phyloP scores from a whole-genome alignment of 768 basidiomycete species.

The Nevesoporus exiguus region DNA sequence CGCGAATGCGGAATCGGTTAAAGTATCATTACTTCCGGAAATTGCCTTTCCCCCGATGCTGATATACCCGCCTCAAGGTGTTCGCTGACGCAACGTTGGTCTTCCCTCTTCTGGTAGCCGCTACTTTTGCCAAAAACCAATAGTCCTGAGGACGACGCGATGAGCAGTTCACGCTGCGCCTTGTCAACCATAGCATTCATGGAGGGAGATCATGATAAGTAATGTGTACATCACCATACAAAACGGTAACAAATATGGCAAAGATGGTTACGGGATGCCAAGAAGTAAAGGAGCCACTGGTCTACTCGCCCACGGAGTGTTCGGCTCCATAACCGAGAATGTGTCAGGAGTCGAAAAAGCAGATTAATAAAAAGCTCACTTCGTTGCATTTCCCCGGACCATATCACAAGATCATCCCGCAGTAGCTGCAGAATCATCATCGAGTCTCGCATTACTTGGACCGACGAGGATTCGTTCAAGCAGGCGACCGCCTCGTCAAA shows the following conservation, averaged over 20 bases:
- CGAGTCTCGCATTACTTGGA: slow-evolving; percentile 60
- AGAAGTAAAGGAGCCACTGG: background rate
- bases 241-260: background rate
- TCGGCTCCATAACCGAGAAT: slow-evolving; percentile 21
- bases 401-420: slow-evolving; percentile 81
- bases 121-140: slow-evolving; percentile 72
- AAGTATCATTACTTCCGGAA: slow-evolving; percentile 42
- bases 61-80: slow-evolving; percentile 40
- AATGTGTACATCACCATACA: slow-evolving; percentile 7
- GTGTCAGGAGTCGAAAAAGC: slow-evolving; percentile 12
- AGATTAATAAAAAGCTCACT: slow-evolving; percentile 22
- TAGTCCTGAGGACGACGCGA: background rate
- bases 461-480: slow-evolving; percentile 42
- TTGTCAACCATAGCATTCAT: background rate
- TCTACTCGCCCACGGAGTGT: slow-evolving; percentile 18
- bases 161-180: background rate
- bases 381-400: slow-evolving; percentile 72
- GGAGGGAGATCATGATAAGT: slow-evolving; percentile 9
- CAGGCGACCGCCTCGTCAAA: slow-evolving; percentile 86
- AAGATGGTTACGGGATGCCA: background rate
- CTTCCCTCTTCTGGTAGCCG: slow-evolving; percentile 92
- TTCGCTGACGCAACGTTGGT: slow-evolving; percentile 97
- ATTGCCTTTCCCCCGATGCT: background rate
- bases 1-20: slow-evolving; percentile 76
- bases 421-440: slow-evolving; percentile 81